Percentiles rank a stretch among this genome's conserved stretches.
Evolutionary conservation across 1,139 yeast genomes (phyloP).

Genomic region (Scheffersomyces illinoinensis): DNA sequence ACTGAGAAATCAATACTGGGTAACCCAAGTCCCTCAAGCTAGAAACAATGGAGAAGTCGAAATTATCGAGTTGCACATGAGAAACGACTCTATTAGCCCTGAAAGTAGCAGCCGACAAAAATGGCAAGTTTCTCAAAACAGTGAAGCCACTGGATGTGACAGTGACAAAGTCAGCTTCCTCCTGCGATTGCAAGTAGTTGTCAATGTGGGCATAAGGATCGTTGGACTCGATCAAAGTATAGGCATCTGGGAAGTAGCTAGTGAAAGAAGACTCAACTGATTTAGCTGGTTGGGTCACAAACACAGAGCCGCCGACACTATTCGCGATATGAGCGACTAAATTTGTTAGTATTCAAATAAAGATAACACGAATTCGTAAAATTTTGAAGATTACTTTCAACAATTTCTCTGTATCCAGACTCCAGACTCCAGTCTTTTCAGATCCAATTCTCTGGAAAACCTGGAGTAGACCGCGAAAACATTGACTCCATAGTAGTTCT

Average conservation of each 20-base stretch:
- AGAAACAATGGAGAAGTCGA: conserved; percentile 67
- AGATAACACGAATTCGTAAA: neutral
- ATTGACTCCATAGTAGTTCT: neutral
- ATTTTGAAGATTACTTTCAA: neutral
- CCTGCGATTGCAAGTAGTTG: conserved; percentile 22
- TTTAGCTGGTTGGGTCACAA: conserved; percentile 49
- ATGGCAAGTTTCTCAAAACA: conserved; percentile 54
- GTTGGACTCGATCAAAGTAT: conserved; percentile 44
- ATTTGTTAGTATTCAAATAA: conserved; percentile 5
- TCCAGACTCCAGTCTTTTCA: too few species aligned
- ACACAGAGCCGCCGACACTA: conserved; percentile 33
- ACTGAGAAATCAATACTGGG: conserved; percentile 65
- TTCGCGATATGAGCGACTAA: conserved; percentile 13
- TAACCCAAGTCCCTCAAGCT: conserved; percentile 70
- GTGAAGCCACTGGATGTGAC: conserved; percentile 56
- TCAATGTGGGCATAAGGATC: conserved; percentile 55
- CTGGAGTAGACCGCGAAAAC: too few species aligned
- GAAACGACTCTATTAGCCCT: conserved; percentile 51
- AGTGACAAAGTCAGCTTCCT: conserved; percentile 37
- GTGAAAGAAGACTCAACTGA: conserved; percentile 39
- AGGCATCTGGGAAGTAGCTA: conserved; percentile 21
- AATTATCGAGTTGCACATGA: conserved; percentile 56
- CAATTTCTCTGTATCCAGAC: neutral
- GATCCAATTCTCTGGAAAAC: neutral
- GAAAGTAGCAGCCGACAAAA: conserved; percentile 46